Conservation (phyloP, 768 basidiomycete species). For the Phanerodontia chrysosporium region DNA sequence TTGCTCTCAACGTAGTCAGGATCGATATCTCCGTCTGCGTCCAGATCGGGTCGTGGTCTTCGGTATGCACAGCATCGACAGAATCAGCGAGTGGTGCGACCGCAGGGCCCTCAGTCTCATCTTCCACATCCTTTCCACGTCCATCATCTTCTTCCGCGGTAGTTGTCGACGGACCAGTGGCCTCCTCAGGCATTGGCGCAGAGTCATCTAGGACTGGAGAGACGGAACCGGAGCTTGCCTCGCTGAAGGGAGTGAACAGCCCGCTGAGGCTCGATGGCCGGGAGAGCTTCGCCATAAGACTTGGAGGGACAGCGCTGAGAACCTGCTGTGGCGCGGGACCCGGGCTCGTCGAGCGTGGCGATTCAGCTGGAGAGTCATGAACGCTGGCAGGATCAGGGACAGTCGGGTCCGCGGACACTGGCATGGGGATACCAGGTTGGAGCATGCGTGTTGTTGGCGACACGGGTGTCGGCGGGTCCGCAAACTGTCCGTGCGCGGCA, state of each 20-base stretch:
- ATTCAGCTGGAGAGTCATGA: constrained; percentile 12
- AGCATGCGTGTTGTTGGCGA: background rate
- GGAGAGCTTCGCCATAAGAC: constrained; percentile 1
- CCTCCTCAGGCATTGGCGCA: background rate
- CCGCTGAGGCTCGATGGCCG: constrained; percentile 9
- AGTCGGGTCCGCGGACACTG: constrained; percentile 36
- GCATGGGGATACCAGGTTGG: constrained; percentile 29
- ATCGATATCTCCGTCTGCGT: constrained; percentile 14
- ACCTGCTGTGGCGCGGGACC: background rate
- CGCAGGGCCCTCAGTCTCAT: background rate
- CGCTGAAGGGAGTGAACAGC: constrained; percentile 13
- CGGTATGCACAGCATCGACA: background rate
- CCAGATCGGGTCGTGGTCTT: constrained; percentile 13
- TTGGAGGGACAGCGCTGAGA: constrained; percentile 5
- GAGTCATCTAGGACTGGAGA: background rate
- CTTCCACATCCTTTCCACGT: background rate
- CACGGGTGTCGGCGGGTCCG: background rate
- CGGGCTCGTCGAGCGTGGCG: constrained; percentile 4
- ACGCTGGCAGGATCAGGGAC: constrained; percentile 34
- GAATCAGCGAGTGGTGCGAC: background rate
- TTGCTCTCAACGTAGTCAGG: constrained; percentile 2
- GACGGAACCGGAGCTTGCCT: constrained; percentile 5
- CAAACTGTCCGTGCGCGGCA: background rate
- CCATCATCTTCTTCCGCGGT: background rate
- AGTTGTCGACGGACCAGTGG: background rate